Conservation (phyloP, 306 rosid genomes). For the Vigna radiata region DNA sequence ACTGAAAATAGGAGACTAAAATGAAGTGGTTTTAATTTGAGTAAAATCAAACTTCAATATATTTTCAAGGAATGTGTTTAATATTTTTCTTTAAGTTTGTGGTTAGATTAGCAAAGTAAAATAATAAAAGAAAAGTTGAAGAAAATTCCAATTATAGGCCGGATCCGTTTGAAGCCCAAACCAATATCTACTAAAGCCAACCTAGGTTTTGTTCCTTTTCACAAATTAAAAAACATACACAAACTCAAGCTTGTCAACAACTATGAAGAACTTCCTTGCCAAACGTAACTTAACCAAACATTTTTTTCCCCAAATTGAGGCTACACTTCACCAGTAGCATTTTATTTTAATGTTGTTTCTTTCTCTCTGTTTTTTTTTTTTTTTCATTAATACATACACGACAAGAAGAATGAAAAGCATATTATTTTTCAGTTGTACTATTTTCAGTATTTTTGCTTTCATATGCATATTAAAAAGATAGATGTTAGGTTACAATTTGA, state of each 20-base stretch:
- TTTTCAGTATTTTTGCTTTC: slow-evolving; percentile 3
- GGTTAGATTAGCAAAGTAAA: too few relatives aligned
- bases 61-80: too few relatives aligned
- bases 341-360: not conserved
- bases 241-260: too few relatives aligned
- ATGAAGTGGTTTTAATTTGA: too few relatives aligned
- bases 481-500: not conserved
- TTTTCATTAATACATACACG: not conserved
- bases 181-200: not conserved
- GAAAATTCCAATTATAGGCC: not conserved
- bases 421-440: not conserved
- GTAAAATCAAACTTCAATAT: too few relatives aligned
- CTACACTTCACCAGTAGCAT: not conserved
- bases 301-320: not conserved
- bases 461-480: not conserved
- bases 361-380: too few relatives aligned
- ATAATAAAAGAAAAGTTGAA: not conserved
- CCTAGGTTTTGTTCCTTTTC: not conserved
- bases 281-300: not conserved
- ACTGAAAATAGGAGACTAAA: too few relatives aligned
- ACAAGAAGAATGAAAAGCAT: not conserved
- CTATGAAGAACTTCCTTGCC: not conserved
- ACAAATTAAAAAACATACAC: too few relatives aligned
- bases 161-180: slow-evolving; percentile 7
- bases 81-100: too few relatives aligned